phyloP scores from a whole-genome alignment of 1,284 basidiomycete species.

The Vanrija humicola region DNA sequence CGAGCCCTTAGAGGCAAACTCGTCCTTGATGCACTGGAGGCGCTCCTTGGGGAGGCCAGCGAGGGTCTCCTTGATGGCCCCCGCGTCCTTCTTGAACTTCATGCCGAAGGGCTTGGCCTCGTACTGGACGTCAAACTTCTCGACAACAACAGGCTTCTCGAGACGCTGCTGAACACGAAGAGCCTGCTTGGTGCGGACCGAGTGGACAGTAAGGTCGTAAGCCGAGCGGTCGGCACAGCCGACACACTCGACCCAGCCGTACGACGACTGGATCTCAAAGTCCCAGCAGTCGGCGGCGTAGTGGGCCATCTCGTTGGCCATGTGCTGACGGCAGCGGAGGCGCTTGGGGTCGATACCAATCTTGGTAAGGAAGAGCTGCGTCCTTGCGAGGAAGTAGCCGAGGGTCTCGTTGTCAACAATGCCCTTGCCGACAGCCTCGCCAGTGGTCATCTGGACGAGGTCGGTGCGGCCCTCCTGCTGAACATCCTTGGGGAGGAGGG shows the following conservation, averaged over 20 bases:
- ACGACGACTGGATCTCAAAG: conserved; percentile 91
- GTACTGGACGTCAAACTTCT: conserved; percentile 71
- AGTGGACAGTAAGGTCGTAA: conserved; percentile 73
- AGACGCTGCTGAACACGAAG: conserved; percentile 80
- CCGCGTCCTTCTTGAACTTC: conserved; percentile 82
- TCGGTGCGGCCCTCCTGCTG: conserved; percentile 74
- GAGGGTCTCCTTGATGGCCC: conserved; percentile 66
- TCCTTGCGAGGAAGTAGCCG: conserved; percentile 93
- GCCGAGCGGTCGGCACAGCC: conserved; percentile 99
- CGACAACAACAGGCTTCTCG: conserved; percentile 70
- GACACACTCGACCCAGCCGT: conserved; percentile 98
- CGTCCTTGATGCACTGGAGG: conserved; percentile 66
- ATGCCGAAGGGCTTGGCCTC: conserved; percentile 89
- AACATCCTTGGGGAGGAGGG: conserved; percentile 75
- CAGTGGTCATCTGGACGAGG: conserved; percentile 67
- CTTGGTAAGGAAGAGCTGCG: conserved; percentile 83
- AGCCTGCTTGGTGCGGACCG: conserved; percentile 57
- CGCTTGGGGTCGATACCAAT: conserved; percentile 86
- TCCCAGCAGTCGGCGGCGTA: conserved; percentile 99
- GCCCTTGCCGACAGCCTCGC: conserved; percentile 78
- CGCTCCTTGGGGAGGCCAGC: conserved; percentile 65
- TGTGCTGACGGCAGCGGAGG: conserved; percentile 92
- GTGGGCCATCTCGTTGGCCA: conserved; percentile 98
- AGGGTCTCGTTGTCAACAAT: conserved; percentile 96
- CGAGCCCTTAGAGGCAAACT: conserved; percentile 55